Evolutionary conservation across 768 basidiomycete species (phyloP).

Genomic region (Paxillus involutus): DNA sequence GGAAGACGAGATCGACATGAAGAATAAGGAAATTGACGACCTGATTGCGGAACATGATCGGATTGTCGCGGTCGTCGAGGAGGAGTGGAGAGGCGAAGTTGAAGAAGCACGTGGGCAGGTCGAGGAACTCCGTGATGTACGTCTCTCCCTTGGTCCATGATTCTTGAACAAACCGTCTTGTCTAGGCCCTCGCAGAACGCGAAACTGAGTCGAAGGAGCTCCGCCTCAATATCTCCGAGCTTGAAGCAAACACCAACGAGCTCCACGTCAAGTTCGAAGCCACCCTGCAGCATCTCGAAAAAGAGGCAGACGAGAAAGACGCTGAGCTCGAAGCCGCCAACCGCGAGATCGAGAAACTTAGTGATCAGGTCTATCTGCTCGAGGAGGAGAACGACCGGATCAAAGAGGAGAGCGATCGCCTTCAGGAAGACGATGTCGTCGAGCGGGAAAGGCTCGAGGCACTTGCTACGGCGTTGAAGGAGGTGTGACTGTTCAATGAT

Average conservation of each 20-base stretch:
- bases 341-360: slow-evolving; percentile 75
- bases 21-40: slow-evolving; percentile 76
- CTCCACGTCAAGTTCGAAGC: slow-evolving; percentile 74
- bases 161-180: slow-evolving; percentile 1
- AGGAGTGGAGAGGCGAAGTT: slow-evolving; percentile 87
- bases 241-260: slow-evolving; percentile 70
- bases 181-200: slow-evolving; percentile 71
- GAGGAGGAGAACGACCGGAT: slow-evolving; percentile 85
- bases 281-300: slow-evolving; percentile 73
- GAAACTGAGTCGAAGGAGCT: slow-evolving; percentile 79
- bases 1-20: slow-evolving; percentile 84
- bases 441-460: slow-evolving; percentile 69
- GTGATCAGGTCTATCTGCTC: slow-evolving; percentile 77
- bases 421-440: slow-evolving; percentile 71
- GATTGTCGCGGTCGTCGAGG: slow-evolving; percentile 72
- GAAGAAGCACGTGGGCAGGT: slow-evolving; percentile 76
- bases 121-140: slow-evolving; percentile 76
- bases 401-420: slow-evolving; percentile 65
- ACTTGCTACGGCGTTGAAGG: slow-evolving; percentile 73
- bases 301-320: slow-evolving; percentile 78
- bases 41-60: slow-evolving; percentile 71
- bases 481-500: slow-evolving; percentile 44
- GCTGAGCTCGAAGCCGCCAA: slow-evolving; percentile 72
- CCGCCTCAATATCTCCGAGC: slow-evolving; percentile 69
- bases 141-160: slow-evolving; percentile 12